Base-by-base conservation (phyloP, 1,284 basidiomycete species). In the Fomitopsis betulina region DNA sequence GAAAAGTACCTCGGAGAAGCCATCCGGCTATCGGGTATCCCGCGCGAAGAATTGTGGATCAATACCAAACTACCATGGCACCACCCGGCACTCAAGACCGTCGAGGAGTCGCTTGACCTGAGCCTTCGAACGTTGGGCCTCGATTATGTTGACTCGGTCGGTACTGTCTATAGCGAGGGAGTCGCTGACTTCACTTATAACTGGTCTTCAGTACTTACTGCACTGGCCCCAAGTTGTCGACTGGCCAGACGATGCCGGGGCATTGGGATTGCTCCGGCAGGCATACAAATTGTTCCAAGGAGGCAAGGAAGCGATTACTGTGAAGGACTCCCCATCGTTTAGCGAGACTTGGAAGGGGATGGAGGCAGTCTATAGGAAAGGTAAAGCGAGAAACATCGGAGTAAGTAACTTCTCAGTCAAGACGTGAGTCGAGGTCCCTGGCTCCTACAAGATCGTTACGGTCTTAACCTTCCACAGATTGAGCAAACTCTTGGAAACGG, bases 371-470 rank as follows among this genome's bases (percentile, higher is more conserved):
- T 71, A 81, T 37, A 73, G 70, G 19, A 74, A 74, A 25, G 69
- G 69, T 0, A 64, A 82, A 69, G 78, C 81, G 54, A 82, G 80
- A 67, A 72, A 80, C 19, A 87, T 89, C 62, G 87, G 87, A n/a
- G 80, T 89, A 40, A 86, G 83, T 60, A 90, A 89, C 72, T 88
- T 88, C 70, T 84, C 81, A 54, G 76, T 85, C 61, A 80, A 83
- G 68, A 80, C 75, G 56, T 74, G 80, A 63, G 70, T 33, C 17
- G 25, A 19, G 9, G 9, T 4, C 27, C 27, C 27, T 30, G 27
- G 27, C 8, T 30, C 5, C 8, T 30, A 5, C 2, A 30, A 30
- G 27, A 4, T 8, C 8, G 27, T 30, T 8, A 30, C 27, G 27
- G 5, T 8, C 27, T 30, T 8, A 17, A 15, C 21, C 0, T 50